Evolutionary conservation across 257 asterid species (phyloP).

Genomic region (Jasminum sambac): DNA sequence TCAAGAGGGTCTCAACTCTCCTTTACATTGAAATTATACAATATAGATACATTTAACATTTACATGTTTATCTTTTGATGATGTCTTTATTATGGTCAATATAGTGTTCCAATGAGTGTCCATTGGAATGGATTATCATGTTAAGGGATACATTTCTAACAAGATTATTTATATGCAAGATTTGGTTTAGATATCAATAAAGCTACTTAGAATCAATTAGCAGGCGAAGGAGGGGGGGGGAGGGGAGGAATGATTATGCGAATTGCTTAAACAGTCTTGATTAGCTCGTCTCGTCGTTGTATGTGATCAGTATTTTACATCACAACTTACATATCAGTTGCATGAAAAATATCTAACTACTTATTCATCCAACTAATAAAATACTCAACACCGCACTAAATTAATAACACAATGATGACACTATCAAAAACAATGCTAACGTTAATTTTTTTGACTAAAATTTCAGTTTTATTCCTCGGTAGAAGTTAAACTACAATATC

Average conservation of each 20-base stretch:
- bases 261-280: neutral
- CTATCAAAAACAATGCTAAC: neutral
- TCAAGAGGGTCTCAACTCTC: slow-evolving; percentile 82
- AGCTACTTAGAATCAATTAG: neutral
- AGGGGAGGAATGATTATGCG: neutral
- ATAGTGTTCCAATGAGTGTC: neutral
- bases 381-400: neutral
- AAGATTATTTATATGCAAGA: neutral
- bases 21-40: slow-evolving; percentile 41
- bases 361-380: neutral
- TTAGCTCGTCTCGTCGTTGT: neutral
- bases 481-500: no score
- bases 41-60: neutral
- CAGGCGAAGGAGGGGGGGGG: no score
- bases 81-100: neutral
- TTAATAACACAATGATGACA: neutral
- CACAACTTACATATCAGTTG: no score
- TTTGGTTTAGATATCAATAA: neutral
- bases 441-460: no score
- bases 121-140: neutral
- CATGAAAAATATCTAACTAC: neutral
- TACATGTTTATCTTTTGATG: neutral
- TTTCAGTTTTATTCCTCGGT: no score
- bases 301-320: no score
- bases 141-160: neutral